These are phyloP conservation scores for Calamus simplicifolius DNA, from an alignment of 176 grass and related monocot species.

Conservation along the genomic window DNA sequence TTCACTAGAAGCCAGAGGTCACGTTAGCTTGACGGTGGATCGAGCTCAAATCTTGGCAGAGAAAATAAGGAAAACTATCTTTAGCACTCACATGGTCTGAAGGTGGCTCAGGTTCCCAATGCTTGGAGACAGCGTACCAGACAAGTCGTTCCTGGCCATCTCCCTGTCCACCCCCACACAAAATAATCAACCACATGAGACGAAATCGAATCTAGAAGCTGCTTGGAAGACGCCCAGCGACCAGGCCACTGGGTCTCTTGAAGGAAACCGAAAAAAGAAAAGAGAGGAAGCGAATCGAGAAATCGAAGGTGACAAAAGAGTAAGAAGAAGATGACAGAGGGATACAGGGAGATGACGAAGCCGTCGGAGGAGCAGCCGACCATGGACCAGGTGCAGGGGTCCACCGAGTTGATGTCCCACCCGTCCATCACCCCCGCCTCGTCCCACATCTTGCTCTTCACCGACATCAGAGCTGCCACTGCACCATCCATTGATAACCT, in stretches of 20 bases:
- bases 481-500: slow-evolving; percentile 13
- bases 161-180: slow-evolving; percentile 40
- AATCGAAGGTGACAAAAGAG: not conserved
- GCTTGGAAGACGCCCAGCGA: too few relatives aligned
- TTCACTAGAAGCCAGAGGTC: too few relatives aligned
- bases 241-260: too few relatives aligned
- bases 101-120: slow-evolving; percentile 83
- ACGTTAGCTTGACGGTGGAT: too few relatives aligned
- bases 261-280: not conserved
- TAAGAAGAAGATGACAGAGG: not conserved
- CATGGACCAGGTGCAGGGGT: slow-evolving; percentile 99
- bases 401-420: slow-evolving; percentile 96
- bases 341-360: slow-evolving; percentile 81
- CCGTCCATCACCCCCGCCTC: slow-evolving; percentile 58
- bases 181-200: too few relatives aligned
- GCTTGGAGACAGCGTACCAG: slow-evolving; percentile 65
- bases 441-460: slow-evolving; percentile 86
- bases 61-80: too few relatives aligned
- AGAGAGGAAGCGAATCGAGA: not conserved
- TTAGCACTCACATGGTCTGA: slow-evolving; percentile 60
- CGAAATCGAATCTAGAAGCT: too few relatives aligned
- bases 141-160: slow-evolving; percentile 75
- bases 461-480: slow-evolving; percentile 94
- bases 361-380: slow-evolving; percentile 71
- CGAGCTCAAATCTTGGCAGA: too few relatives aligned